Conservation (phyloP, 1,139 yeast species). For the Tardiomyces depauwii region DNA sequence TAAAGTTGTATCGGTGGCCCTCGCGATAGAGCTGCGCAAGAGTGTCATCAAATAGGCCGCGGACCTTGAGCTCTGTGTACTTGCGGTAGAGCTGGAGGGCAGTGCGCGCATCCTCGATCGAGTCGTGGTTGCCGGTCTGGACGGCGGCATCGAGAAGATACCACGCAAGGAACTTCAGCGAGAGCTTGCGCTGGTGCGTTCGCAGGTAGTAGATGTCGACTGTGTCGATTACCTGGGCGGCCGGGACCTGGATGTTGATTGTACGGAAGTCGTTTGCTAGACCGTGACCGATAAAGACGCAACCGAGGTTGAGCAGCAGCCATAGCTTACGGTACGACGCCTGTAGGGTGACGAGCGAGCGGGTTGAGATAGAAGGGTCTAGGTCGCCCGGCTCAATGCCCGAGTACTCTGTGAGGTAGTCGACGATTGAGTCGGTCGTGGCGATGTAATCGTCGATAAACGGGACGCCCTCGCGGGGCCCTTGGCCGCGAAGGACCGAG, state of each 20-base stretch:
- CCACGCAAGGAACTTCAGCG: constrained; percentile 84
- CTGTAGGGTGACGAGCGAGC: constrained; percentile 67
- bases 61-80: constrained; percentile 48
- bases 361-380: constrained; percentile 55
- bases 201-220: constrained; percentile 66
- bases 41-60: constrained; percentile 49
- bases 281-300: constrained; percentile 93
- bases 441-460: constrained; percentile 91
- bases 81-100: constrained; percentile 71
- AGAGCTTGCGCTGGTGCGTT: constrained; percentile 53
- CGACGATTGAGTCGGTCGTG: constrained; percentile 55
- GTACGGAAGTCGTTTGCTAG: constrained; percentile 84
- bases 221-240: constrained; percentile 78
- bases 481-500: constrained; percentile 72
- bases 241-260: constrained; percentile 83
- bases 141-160: constrained; percentile 62
- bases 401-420: constrained; percentile 80
- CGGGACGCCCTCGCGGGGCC: constrained; percentile 60
- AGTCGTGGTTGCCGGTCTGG: constrained; percentile 91
- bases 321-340: constrained; percentile 83
- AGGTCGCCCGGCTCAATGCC: constrained; percentile 92
- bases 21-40: constrained; percentile 63
- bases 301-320: constrained; percentile 79
- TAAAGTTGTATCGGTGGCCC: constrained; percentile 53
- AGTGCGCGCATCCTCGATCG: constrained; percentile 89